A percentile compares a stretch with the other conserved stretches of the same genome.
Conservation (phyloP, 1,139 yeast genomes). For the Geotrichum citri-aurantii region DNA sequence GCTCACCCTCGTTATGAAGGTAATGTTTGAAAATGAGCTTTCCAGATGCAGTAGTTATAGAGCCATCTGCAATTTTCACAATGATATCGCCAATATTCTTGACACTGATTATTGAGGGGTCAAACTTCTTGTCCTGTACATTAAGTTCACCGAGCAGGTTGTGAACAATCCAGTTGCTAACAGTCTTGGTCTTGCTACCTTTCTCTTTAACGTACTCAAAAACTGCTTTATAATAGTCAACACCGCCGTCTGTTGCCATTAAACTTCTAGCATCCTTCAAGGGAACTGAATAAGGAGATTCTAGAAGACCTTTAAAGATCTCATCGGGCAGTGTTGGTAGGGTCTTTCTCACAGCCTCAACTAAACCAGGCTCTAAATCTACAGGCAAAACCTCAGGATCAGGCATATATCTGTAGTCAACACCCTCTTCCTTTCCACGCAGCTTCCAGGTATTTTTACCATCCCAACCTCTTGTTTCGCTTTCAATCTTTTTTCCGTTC, state of each 20-base stretch:
- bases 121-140: constrained; percentile 43
- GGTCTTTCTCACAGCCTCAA: constrained; percentile 36
- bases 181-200: constrained; percentile 31
- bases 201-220: constrained; percentile 29
- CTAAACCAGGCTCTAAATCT: constrained; percentile 41
- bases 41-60: constrained; percentile 55
- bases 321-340: constrained; percentile 66
- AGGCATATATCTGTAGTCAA: constrained; percentile 90
- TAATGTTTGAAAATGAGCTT: constrained; percentile 56
- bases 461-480: constrained; percentile 92
- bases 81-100: constrained; percentile 43
- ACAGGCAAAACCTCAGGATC: constrained; percentile 80
- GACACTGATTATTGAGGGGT: constrained; percentile 27
- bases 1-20: constrained; percentile 43
- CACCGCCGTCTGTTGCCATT: constrained; percentile 41
- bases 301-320: constrained; percentile 45
- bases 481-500: constrained; percentile 38
- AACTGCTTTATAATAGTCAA: constrained; percentile 49
- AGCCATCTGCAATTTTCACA: constrained; percentile 36
- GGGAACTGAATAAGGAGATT: constrained; percentile 51
- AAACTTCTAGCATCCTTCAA: constrained; percentile 67
- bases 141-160: constrained; percentile 68
- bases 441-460: constrained; percentile 59
- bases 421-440: constrained; percentile 72
- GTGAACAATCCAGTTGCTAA: constrained; percentile 81